These are phyloP conservation scores for Erythrophleum ivorense DNA, from an alignment of 331 rosid genomes.

Conservation along the genomic window DNA sequence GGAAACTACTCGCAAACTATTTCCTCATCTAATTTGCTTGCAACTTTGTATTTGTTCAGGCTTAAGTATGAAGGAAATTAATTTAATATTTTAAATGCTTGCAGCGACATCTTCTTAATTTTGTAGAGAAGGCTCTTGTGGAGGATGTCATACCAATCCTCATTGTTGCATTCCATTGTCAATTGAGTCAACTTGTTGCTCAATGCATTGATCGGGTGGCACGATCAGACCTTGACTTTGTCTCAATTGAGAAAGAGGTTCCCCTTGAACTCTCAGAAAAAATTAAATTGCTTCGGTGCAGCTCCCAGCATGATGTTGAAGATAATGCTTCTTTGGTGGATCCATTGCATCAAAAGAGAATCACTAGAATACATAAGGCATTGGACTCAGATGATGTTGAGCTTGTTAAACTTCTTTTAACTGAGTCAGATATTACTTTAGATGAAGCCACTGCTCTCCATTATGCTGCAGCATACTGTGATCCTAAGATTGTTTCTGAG, in stretches of 20 bases:
- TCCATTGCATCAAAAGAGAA: conserved; percentile 55
- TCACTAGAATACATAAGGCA: conserved; percentile 77
- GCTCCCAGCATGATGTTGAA: conserved; percentile 50
- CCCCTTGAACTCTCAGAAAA: conserved; percentile 59
- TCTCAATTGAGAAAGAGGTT: conserved; percentile 77
- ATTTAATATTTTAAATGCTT: conserved; percentile 38
- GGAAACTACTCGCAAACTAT: conserved; percentile 5
- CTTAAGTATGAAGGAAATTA: conserved; percentile 29
- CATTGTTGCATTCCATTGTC: conserved; percentile 70
- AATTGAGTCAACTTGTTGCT: conserved; percentile 65
- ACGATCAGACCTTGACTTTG: conserved; percentile 68
- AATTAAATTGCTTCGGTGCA: conserved; percentile 53
- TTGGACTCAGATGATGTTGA: conserved; percentile 92
- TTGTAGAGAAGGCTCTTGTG: conserved; percentile 77
- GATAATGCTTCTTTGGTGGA: conserved; percentile 41
- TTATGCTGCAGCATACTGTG: conserved; percentile 86
- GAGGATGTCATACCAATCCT: conserved; percentile 87
- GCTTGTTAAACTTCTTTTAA: conserved; percentile 74
- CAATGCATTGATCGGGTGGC: conserved; percentile 72
- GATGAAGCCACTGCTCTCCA: conserved; percentile 84
- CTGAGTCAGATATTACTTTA: conserved; percentile 70
- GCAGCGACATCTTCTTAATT: conserved; percentile 87
- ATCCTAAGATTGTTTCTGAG: conserved; percentile 82
- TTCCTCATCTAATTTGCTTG: conserved; percentile 30
- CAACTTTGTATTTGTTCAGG: conserved; percentile 14